Evolutionary conservation across 2,329 filamentous ascomycete species (phyloP), one percentile per base, ranked within the genome.

Genomic region (Fusarium gaditjirri): DNA sequence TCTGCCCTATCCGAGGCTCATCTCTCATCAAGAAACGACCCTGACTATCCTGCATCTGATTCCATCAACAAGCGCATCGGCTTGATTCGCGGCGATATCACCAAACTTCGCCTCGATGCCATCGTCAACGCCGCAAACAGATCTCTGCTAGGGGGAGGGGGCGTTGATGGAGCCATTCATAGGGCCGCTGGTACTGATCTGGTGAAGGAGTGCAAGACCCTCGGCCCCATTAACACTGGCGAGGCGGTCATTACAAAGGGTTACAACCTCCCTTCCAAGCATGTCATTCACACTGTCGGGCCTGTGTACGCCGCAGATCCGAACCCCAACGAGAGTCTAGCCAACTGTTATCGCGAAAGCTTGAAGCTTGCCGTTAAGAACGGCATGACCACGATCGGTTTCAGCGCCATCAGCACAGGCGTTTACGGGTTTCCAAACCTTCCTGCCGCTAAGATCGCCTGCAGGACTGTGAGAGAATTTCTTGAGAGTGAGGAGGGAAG

Each of bases 91-190:
- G 89, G 90, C 74, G 94, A 97, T 80, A 97, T 98, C 81, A 98
- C 95, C 19, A 90, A 86, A 19, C 88, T 98, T 8, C 80, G 86
- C 36, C 87, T 94, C 49, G 93, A 94, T 78, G 92, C 92, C 71
- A 96, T 98, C 75, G 95, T 98, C 80, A 98, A 98, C 80, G 95
- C 96, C 2, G 95, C 96, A 47, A 98, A 98, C 81, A 83, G 82
- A 14, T 87, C 87, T 4, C 89, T 98, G 2, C 86, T 93, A 1
- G 94, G 95, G 60, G 96, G 96, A 58, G 94, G 94, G n/a, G 96
- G 96, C 39, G 94, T 98, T 21, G 92, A 95, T 78, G 93, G 92
- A 43, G 93, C 94, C 33, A 98, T 98, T 75, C 96, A 98, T 80
- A 82, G 87, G 35, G 94, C 92, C 43, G 95, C 96, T 2, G 96